Percentiles rank a stretch among this genome's conserved stretches.
Conservation (phyloP, 2,329 filamentous ascomycete genomes). For the Corynespora cassiicola region DNA sequence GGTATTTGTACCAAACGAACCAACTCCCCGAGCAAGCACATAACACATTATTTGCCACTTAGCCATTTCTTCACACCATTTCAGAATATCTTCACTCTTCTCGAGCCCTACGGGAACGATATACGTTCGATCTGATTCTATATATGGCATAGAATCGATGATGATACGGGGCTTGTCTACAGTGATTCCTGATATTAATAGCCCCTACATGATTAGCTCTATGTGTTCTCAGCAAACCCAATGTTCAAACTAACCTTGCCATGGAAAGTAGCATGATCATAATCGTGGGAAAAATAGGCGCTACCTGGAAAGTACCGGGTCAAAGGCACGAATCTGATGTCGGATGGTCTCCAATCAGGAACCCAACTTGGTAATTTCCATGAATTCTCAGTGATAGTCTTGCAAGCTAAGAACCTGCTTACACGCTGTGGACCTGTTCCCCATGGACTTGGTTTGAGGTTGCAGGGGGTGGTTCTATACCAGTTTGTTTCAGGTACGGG, state of each 20-base stretch:
- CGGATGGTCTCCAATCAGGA: constrained; percentile 13
- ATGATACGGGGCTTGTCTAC: constrained; percentile 4
- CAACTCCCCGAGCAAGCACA: neutral
- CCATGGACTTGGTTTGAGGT: constrained; percentile 2
- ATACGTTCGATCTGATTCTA: neutral
- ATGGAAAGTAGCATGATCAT: constrained; percentile 1
- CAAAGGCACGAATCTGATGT: constrained; percentile 9
- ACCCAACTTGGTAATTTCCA: constrained; percentile 14
- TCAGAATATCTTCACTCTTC: too few relatives aligned
- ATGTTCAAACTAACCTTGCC: constrained; percentile 1
- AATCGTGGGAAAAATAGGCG: constrained; percentile 1
- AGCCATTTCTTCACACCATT: constrained; percentile 1
- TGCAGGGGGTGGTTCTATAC: too few relatives aligned
- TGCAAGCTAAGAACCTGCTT: constrained; percentile 7
- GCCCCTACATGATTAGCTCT: neutral
- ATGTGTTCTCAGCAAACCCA: neutral
- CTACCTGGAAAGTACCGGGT: constrained; percentile 7
- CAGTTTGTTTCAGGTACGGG: constrained; percentile 3
- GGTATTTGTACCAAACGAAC: neutral
- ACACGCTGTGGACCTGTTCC: constrained; percentile 2
- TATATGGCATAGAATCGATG: constrained; percentile 6
- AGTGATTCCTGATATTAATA: constrained; percentile 6
- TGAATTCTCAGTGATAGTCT: neutral
- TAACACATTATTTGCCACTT: constrained; percentile 10
- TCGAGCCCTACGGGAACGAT: neutral